Evolutionary conservation across 2,329 filamentous ascomycete genomes (phyloP).

Genomic region (Trichoderma oligosporum): DNA sequence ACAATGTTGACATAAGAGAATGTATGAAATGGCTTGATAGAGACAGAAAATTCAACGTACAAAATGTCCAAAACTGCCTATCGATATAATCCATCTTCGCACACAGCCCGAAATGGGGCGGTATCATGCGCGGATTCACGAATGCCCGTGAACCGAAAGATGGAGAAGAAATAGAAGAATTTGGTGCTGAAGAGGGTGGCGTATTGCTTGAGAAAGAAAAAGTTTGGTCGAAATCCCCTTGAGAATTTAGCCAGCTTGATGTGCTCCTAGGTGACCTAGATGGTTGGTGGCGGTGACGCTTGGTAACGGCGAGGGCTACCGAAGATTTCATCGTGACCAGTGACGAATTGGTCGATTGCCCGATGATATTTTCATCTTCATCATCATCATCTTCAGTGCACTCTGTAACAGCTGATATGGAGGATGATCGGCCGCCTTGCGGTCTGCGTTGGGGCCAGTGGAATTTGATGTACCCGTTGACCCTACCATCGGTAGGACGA

Average conservation of each 20-base stretch:
- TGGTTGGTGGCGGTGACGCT: not conserved
- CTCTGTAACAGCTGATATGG: not conserved
- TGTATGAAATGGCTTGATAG: not conserved
- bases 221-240: not conserved
- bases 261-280: not conserved
- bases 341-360: not conserved
- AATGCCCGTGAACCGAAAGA: not conserved
- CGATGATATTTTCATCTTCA: not conserved
- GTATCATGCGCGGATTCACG: conserved; percentile 20
- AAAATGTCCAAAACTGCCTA: conserved; percentile 34
- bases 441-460: conserved; percentile 31
- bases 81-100: conserved; percentile 36
- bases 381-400: not conserved
- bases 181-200: not conserved
- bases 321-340: not conserved
- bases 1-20: not conserved
- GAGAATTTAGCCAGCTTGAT: not conserved
- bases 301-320: not conserved
- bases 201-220: not conserved
- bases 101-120: conserved; percentile 32
- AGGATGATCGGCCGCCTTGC: not conserved
- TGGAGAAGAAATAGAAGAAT: not conserved
- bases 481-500: conserved; percentile 33
- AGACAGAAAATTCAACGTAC: conserved; percentile 27
- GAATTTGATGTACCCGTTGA: conserved; percentile 40